Evolutionary conservation across 2,329 filamentous ascomycete genomes (phyloP), one percentile per base, ranked within the genome.

Genomic region (Talaromyces sp.): DNA sequence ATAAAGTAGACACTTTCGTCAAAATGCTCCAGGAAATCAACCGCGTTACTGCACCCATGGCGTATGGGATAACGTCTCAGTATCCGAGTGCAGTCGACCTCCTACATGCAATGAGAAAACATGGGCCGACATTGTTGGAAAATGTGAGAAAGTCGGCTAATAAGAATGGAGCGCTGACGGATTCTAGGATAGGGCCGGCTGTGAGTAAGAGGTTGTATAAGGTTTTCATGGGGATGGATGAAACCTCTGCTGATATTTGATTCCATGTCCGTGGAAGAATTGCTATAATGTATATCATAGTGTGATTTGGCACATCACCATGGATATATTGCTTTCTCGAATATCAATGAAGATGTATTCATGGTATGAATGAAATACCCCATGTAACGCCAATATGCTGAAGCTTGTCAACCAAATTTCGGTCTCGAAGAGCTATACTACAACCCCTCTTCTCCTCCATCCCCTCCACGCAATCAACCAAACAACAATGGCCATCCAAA

Each of bases 391-490:
- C 50, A 56, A 22, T 15, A 56, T 56, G 33, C 45, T 35, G 35
- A 22, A 33, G 19, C 27, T 7, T 41, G 11, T n/a, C 10, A 31
- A 45, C 22, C 47, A 59, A 57, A 52, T 33, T 27, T 31, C n/a
- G 9, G 19, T 3, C n/a, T 11, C 33, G 8, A 27, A 59, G 19
- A 50, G 19, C 43, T 69, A 86, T 60, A 90, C 87, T 61, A 92
- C 85, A 74, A 97, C 87, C 0, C 91, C 91, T 66, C 91, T 85
- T 72, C 85, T 85, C 68, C 84, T 85, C 93, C 93, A 97, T 0
- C 91, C 91, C 76, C 89, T 90, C 93, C 93, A 97, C 7, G 93
- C 93, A 83, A 87, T 89, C 17, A 89, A 68, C 79, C 94, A 89
- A 70, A 92, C 78, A 3, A 81, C 82, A 72, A 90, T 89, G 0